Percentiles rank a stretch among this genome's conserved stretches.
Evolutionary conservation across 2,329 filamentous ascomycete species (phyloP).

Genomic region (Neofusicoccum sp.): DNA sequence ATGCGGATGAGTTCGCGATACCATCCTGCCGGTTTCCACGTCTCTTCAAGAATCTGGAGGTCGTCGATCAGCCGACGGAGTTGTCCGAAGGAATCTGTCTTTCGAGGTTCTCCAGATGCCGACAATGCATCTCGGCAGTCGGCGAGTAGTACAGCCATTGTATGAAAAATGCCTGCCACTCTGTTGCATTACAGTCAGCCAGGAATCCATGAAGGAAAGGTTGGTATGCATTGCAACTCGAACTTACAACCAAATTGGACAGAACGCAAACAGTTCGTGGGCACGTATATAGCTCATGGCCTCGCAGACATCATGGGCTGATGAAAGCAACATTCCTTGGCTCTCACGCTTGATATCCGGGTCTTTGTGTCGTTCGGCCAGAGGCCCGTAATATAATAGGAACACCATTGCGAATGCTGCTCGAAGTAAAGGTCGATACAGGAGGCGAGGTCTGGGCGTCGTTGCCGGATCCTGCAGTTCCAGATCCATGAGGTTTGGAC

Average conservation of each 20-base stretch:
- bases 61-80: conserved; percentile 1
- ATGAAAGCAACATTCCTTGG: not conserved
- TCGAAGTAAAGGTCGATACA: not conserved
- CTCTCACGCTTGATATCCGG: not conserved
- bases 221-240: too few species aligned
- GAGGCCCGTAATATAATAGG: not conserved
- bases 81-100: not conserved
- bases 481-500: not conserved
- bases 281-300: conserved; percentile 9
- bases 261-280: not conserved
- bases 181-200: not conserved
- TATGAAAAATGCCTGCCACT: not conserved
- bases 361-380: not conserved
- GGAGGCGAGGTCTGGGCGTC: not conserved
- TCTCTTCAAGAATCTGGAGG: not conserved
- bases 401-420: not conserved
- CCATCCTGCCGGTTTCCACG: conserved; percentile 1
- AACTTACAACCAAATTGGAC: conserved; percentile 3
- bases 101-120: not conserved
- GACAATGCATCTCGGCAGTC: not conserved
- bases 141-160: not conserved
- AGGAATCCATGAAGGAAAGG: too few species aligned
- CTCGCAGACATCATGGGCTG: conserved; percentile 4
- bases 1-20: conserved; percentile 8
- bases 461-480: not conserved